A percentile compares a stretch with the other conserved stretches of the same genome.
Evolutionary conservation across 352 stramenopile genomes (phyloP).

Genomic region (Phytophthora pisi): DNA sequence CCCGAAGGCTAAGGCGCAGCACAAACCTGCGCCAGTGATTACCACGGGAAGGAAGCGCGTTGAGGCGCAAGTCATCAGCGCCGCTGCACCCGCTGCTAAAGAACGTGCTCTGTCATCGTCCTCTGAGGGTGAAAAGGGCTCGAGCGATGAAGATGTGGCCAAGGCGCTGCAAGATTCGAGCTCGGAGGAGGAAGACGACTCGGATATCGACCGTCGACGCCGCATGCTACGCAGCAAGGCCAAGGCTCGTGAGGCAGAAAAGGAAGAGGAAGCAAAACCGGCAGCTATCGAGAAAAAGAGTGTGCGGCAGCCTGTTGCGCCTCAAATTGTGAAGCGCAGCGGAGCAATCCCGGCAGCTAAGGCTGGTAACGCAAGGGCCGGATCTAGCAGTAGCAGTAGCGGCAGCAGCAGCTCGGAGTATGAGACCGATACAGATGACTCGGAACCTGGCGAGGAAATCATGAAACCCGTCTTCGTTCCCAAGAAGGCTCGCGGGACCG

Average conservation of each 20-base stretch:
- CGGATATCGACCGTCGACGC: constrained; percentile 64
- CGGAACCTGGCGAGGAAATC: constrained; percentile 68
- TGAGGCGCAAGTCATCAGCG: constrained; percentile 59
- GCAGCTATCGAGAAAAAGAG: constrained; percentile 17
- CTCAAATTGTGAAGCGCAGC: constrained; percentile 47
- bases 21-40: constrained; percentile 28
- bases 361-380: constrained; percentile 28
- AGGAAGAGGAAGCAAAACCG: background rate
- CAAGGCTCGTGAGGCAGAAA: constrained; percentile 28
- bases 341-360: background rate
- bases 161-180: constrained; percentile 78
- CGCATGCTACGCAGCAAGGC: constrained; percentile 64
- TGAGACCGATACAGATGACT: constrained; percentile 85
- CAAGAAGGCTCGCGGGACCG: constrained; percentile 86
- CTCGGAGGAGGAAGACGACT: constrained; percentile 78
- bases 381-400: constrained; percentile 50
- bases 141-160: constrained; percentile 39
- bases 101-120: constrained; percentile 13
- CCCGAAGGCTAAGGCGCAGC: constrained; percentile 26
- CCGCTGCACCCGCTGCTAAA: constrained; percentile 24
- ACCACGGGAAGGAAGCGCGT: constrained; percentile 49
- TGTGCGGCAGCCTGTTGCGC: constrained; percentile 29
- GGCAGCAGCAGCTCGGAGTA: constrained; percentile 70
- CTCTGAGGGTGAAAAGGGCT: constrained; percentile 24
- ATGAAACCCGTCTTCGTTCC: constrained; percentile 94